phyloP scores from a whole-genome alignment of 2,329 filamentous ascomycete genomes.

The Lasiodiplodia hormozganensis region DNA sequence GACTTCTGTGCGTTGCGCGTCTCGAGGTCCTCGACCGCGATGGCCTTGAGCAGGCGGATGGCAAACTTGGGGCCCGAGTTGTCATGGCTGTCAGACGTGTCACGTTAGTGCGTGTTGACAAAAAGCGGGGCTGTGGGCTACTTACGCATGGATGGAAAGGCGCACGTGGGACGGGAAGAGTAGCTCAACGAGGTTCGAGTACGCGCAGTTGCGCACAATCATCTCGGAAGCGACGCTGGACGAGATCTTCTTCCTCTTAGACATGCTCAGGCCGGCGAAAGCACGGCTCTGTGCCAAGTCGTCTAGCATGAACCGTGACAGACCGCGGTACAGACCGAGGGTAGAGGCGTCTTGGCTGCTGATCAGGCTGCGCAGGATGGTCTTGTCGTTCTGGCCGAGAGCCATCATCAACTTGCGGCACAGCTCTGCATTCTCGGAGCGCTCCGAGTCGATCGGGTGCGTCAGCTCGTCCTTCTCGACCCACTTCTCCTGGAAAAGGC shows the following conservation, averaged over 20 bases:
- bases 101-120: background rate
- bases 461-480: constrained; percentile 37
- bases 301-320: constrained; percentile 48
- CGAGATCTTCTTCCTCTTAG: constrained; percentile 46
- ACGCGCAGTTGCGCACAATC: constrained; percentile 55
- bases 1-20: constrained; percentile 25
- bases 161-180: constrained; percentile 55
- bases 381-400: constrained; percentile 37
- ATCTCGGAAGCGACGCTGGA: constrained; percentile 46
- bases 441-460: constrained; percentile 41
- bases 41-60: constrained; percentile 44
- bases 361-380: constrained; percentile 40
- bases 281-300: constrained; percentile 40
- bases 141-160: constrained; percentile 55
- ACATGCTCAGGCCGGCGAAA: constrained; percentile 38
- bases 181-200: constrained; percentile 57
- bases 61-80: constrained; percentile 53
- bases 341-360: constrained; percentile 39
- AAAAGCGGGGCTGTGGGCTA: background rate
- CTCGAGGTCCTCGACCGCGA: constrained; percentile 42
- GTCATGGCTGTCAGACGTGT: constrained; percentile 37
- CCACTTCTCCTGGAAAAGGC: constrained; percentile 36
- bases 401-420: constrained; percentile 42
- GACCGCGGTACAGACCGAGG: constrained; percentile 44
- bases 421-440: constrained; percentile 39